A percentile compares a stretch with the other conserved stretches of the same genome.
These are phyloP conservation scores for Spinellus fusiger DNA, from an alignment of 192 early-diverging fungal species.

Conservation along the genomic window DNA sequence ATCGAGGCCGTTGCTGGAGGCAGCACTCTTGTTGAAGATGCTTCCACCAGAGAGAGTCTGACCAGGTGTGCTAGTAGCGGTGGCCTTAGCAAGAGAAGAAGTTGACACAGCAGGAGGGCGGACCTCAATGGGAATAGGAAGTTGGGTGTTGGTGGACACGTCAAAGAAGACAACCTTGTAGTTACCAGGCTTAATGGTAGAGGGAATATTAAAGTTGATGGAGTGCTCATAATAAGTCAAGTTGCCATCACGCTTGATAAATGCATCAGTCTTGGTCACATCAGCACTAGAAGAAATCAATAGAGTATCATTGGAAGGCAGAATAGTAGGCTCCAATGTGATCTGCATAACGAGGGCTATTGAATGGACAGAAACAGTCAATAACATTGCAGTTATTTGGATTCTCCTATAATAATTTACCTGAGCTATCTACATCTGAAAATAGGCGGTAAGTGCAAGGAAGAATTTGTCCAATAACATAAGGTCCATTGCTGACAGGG, in stretches of 20 bases:
- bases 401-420: slow-evolving; percentile 10
- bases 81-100: slow-evolving; percentile 12
- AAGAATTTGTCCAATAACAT: slow-evolving; percentile 24
- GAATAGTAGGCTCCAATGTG: slow-evolving; percentile 2
- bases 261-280: slow-evolving; percentile 12
- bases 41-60: slow-evolving; percentile 12
- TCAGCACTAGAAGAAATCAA: slow-evolving; percentile 18
- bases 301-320: slow-evolving; percentile 4
- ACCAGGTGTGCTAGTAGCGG: slow-evolving; percentile 7
- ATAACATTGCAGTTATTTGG: not conserved
- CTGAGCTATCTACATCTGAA: slow-evolving; percentile 11
- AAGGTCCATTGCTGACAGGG: slow-evolving; percentile 20
- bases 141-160: slow-evolving; percentile 15
- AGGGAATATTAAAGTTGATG: slow-evolving; percentile 25
- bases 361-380: not conserved
- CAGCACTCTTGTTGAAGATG: slow-evolving; percentile 12
- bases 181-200: slow-evolving; percentile 18
- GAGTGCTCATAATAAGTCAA: slow-evolving; percentile 20
- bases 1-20: not conserved
- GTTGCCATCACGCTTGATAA: slow-evolving; percentile 9
- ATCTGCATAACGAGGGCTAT: slow-evolving; percentile 22
- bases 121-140: slow-evolving; percentile 21
- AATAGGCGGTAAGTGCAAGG: slow-evolving; percentile 25
- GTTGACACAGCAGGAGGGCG: slow-evolving; percentile 16
- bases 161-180: slow-evolving; percentile 30